Base-by-base conservation (phyloP, 768 basidiomycete genomes). In the Sporobolomyces roseus region DNA sequence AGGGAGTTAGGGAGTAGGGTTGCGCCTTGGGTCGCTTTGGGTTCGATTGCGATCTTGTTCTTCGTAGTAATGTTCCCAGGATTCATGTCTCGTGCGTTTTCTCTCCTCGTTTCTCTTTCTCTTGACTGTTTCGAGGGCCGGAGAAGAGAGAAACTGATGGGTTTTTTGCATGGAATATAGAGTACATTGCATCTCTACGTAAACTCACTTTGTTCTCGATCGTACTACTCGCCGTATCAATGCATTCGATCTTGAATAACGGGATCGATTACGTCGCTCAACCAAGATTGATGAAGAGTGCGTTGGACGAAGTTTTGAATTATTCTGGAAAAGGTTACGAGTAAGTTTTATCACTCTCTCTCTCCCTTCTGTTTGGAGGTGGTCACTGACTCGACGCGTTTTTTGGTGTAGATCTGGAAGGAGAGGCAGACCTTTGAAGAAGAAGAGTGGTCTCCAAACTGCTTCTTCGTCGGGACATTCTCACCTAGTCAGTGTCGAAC, bases 181-280 rank as follows among this genome's bases (percentile, higher is more conserved):
- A 59, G 66, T 73, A 48, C 61, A 29, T 41, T 43, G 33, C 49
- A n/a, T 50, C 91, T 17, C 83, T 93, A 46, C 80, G 85, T 68
- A 93, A 90, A 76, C 92, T 92, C 79, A 87, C 90, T 79, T 75
- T 88, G 75, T 81, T 96, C 48, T 93, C 93, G 89, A 74, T 82
- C 36, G 76, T 93, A 50, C 80, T 90, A 51, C 77, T 83, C 38
- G 72, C 75, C 29, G 65, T 85, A 59, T 83, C 91, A 17, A 79
- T 88, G 65, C 73, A 81, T 51, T 93, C 89, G 80, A 91, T 98
- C 72, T 72, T 87, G 75, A 78, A 84, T n/a, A 84, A 94, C 78
- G 94, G 93, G 43, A 86, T 93, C 71, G 90, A 92, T 69, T 99
- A 96, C 77, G 94, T 99, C 62, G 85, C 89, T 21, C 97, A 93